Evolutionary conservation across 2,329 filamentous ascomycete species (phyloP).

Genomic region (Venturia asperata): DNA sequence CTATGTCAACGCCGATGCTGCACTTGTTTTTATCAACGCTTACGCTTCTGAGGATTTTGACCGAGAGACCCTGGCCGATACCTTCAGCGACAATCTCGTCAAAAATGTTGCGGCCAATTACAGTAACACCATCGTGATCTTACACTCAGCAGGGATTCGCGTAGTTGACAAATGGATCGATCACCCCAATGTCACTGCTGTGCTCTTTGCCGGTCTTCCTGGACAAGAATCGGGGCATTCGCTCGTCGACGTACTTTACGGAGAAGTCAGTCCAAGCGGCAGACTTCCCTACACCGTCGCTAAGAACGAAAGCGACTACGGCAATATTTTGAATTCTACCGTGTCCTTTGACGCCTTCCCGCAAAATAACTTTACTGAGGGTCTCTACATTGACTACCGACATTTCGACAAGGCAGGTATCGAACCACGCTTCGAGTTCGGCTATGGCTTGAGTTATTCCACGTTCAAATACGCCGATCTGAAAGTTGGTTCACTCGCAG

Average conservation of each 20-base stretch:
- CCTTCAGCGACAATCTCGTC: constrained; percentile 27
- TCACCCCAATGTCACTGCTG: constrained; percentile 57
- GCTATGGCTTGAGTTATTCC: constrained; percentile 62
- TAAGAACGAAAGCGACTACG: constrained; percentile 50
- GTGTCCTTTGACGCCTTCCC: background rate
- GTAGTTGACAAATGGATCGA: constrained; percentile 64
- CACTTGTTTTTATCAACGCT: constrained; percentile 29
- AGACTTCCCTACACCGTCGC: constrained; percentile 60
- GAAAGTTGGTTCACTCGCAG: background rate
- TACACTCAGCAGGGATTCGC: constrained; percentile 65
- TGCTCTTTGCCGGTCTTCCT: constrained; percentile 63
- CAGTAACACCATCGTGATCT: constrained; percentile 53
- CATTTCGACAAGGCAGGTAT: constrained; percentile 46
- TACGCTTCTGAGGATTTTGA: constrained; percentile 27
- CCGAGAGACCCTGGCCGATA: constrained; percentile 25
- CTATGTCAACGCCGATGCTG: constrained; percentile 24
- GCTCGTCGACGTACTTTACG: constrained; percentile 60
- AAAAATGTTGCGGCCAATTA: constrained; percentile 22
- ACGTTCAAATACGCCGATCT: constrained; percentile 51
- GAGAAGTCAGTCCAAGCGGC: constrained; percentile 61
- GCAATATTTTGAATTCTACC: constrained; percentile 44
- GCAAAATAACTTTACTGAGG: constrained; percentile 44
- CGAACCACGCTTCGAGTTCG: constrained; percentile 56
- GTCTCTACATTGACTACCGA: constrained; percentile 58
- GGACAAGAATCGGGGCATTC: constrained; percentile 66